Evolutionary conservation across 2,329 filamentous ascomycete species (phyloP).

Genomic region (Epichloe glyceriae): DNA sequence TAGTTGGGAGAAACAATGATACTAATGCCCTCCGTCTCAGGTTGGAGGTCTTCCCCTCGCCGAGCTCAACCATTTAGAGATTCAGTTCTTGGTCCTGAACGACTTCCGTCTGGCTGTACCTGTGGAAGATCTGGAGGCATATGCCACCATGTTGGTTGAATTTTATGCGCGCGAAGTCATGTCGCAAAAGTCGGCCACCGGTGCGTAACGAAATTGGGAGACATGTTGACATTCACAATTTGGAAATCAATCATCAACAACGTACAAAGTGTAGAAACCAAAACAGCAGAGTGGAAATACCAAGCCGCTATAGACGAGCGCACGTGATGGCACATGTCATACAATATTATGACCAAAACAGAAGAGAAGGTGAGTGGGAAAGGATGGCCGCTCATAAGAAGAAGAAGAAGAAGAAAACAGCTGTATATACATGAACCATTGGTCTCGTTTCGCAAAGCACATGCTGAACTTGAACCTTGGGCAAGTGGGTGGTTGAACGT

Average conservation of each 20-base stretch:
- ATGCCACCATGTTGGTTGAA: slow-evolving; percentile 96
- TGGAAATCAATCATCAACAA: too few relatives aligned
- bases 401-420: not conserved
- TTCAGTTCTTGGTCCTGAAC: slow-evolving; percentile 91
- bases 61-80: slow-evolving; percentile 89
- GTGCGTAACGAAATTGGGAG: not conserved
- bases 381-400: not conserved
- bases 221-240: not conserved
- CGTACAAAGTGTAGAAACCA: not conserved
- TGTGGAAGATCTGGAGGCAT: slow-evolving; percentile 90
- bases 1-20: not conserved
- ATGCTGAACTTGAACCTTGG: not conserved
- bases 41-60: slow-evolving; percentile 85
- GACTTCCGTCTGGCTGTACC: slow-evolving; percentile 90
- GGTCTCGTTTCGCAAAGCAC: not conserved
- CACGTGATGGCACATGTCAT: not conserved
- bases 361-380: not conserved
- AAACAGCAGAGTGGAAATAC: not conserved
- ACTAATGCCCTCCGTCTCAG: slow-evolving; percentile 31
- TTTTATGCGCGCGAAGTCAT: slow-evolving; percentile 92
- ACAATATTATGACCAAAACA: not conserved
- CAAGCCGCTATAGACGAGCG: not conserved
- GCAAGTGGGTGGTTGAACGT: not conserved
- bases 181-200: slow-evolving; percentile 10
- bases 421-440: not conserved